Evolutionary conservation across 495 filamentous ascomycete species (phyloP), one percentile per base, ranked within the genome.

Genomic region (Aspergillus steynii): DNA sequence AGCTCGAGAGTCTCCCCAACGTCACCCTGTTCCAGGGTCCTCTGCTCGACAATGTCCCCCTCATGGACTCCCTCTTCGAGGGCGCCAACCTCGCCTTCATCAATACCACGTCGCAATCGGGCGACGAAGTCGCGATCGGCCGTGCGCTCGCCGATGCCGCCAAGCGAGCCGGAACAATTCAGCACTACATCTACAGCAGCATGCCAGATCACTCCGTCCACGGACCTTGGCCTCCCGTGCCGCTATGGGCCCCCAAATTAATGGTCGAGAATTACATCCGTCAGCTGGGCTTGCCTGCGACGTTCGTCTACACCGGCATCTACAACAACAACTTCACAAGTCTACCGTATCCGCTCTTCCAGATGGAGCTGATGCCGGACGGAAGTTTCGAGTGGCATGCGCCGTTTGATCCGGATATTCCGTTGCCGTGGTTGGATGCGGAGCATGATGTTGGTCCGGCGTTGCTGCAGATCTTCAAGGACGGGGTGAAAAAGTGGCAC

Each of bases 291-390:
- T 77, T 97, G 7, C 91, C 93, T 0, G 85, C 92, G 1, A 97
- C 94, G 7, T 97, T 97, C 64, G 86, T 97, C 62, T 98, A 97
- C 71, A 90, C 92, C 31, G 95, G 95, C 47, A 97, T 97, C 65
- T 99, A 98, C 80, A 96, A 97, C 77, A 98, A 99, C 74, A 99
- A 99, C 73, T 99, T 99, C 77, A 97, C 93, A 9, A 92, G 89
- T 60, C 82, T 97, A 29, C 90, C 88, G 0, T 97, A 96, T 72
- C 95, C 95, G 2, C 81, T 99, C 7, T 96, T 96, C 76, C 91
- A 92, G 73, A 96, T 96, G 90, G 91, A 96, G 68, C 75, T 95
- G 29, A 84, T 90, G 70, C 71, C 77, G 0, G 91, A 97, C 65
- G 92, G 90, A 4, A 91, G 89, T 61, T 98, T 97, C 69, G 80